Percentiles rank a stretch among this genome's conserved stretches.
Evolutionary conservation across 2,329 filamentous ascomycete genomes (phyloP).

Genomic region (Rhynchosporium graminicola): DNA sequence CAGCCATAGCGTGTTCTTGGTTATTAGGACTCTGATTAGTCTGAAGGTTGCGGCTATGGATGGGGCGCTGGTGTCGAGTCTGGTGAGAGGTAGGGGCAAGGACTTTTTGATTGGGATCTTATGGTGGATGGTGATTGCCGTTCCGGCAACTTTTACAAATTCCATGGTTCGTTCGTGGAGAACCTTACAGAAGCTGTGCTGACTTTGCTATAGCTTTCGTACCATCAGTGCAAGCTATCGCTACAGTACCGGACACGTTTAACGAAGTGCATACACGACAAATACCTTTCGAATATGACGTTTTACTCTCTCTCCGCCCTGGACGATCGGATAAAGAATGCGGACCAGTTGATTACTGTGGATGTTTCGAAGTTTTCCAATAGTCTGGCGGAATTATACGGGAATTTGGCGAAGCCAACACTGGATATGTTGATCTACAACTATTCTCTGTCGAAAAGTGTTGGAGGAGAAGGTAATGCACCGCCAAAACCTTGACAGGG

Average conservation of each 20-base stretch:
- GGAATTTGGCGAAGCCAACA: constrained; percentile 91
- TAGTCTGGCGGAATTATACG: constrained; percentile 91
- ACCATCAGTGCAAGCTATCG: constrained; percentile 93
- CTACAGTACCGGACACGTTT: constrained; percentile 90
- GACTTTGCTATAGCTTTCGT: constrained; percentile 67
- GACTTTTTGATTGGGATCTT: constrained; percentile 86
- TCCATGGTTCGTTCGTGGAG: constrained; percentile 72
- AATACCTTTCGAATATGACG: constrained; percentile 95
- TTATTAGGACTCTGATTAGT: constrained; percentile 88
- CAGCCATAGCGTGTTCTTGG: constrained; percentile 91
- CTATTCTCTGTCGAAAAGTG: constrained; percentile 86
- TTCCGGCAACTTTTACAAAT: constrained; percentile 97
- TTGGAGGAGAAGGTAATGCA: constrained; percentile 75
- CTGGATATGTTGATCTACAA: constrained; percentile 98
- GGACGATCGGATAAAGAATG: constrained; percentile 97
- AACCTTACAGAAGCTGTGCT: constrained; percentile 14
- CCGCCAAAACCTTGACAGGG: not conserved
- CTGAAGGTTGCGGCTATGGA: constrained; percentile 96
- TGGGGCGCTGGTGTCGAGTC: constrained; percentile 84
- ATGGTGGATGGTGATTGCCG: constrained; percentile 98
- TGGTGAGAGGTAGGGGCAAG: constrained; percentile 87
- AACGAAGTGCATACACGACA: constrained; percentile 92
- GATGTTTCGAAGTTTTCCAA: constrained; percentile 97
- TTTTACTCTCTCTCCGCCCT: constrained; percentile 95
- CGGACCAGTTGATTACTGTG: constrained; percentile 94